Evolutionary conservation across 2,329 filamentous ascomycete genomes (phyloP).

Genomic region (Xylaria sp.): DNA sequence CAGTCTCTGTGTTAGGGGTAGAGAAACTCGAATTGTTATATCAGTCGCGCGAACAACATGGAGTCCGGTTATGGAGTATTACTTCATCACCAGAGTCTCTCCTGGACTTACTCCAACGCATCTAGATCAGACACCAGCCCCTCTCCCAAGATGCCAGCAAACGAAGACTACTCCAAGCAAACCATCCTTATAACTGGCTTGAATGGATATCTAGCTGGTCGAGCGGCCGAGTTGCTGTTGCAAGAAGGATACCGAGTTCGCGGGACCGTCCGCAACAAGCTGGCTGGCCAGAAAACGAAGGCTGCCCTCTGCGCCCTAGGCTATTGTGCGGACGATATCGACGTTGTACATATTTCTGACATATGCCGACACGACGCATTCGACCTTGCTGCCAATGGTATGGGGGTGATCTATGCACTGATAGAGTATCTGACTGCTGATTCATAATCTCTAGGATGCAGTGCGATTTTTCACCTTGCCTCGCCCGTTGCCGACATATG

Average conservation of each 20-base stretch:
- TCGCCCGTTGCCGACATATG: constrained; percentile 34
- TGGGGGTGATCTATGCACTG: neutral
- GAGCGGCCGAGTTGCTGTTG: constrained; percentile 35
- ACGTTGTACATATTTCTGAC: constrained; percentile 37
- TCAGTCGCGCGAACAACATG: neutral
- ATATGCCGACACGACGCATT: constrained; percentile 32
- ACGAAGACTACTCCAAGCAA: neutral
- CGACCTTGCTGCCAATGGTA: constrained; percentile 36
- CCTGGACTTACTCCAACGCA: constrained; percentile 1
- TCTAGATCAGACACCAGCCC: neutral
- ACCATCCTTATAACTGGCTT: constrained; percentile 40
- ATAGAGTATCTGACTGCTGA: neutral
- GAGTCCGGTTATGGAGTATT: constrained; percentile 2
- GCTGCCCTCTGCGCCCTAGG: constrained; percentile 31
- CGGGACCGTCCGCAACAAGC: constrained; percentile 38
- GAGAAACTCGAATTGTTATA: neutral
- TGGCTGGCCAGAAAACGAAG: constrained; percentile 35
- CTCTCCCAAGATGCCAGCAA: constrained; percentile 3
- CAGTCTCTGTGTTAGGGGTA: neutral
- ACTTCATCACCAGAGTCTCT: constrained; percentile 4
- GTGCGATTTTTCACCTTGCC: constrained; percentile 38
- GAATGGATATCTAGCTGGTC: constrained; percentile 40
- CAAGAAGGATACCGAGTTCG: constrained; percentile 37
- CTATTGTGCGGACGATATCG: constrained; percentile 30
- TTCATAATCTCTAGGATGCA: constrained; percentile 34